Percentiles rank a stretch among this genome's conserved stretches.
phyloP scores from a whole-genome alignment of 768 basidiomycete species.

The Russula abietina region DNA sequence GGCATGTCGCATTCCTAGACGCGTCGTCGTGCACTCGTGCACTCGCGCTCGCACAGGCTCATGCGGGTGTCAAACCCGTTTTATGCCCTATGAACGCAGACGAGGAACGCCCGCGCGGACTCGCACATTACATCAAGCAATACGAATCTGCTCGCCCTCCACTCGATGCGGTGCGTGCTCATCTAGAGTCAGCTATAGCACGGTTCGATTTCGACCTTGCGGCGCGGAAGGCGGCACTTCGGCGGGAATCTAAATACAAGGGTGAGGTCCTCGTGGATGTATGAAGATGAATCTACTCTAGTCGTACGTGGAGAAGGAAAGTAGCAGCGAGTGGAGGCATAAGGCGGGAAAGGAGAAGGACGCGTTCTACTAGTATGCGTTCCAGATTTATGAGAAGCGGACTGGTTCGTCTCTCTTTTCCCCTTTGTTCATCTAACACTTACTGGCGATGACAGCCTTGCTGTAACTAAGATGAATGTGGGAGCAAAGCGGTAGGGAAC shows the following conservation, averaged over 20 bases:
- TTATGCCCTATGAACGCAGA: slow-evolving; percentile 52
- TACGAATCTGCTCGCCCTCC: slow-evolving; percentile 70
- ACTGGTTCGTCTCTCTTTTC: slow-evolving; percentile 46
- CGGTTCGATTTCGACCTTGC: slow-evolving; percentile 69
- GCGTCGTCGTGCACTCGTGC: slow-evolving; percentile 63
- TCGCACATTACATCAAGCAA: slow-evolving; percentile 62
- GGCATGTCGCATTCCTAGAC: slow-evolving; percentile 75
- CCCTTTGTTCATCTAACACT: slow-evolving; percentile 13
- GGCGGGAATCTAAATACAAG: slow-evolving; percentile 55
- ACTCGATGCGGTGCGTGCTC: slow-evolving; percentile 63
- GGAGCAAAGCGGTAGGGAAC: slow-evolving; percentile 72
- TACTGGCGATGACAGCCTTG: slow-evolving; percentile 37
- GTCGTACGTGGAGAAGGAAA: slow-evolving; percentile 70
- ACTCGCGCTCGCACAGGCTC: slow-evolving; percentile 40
- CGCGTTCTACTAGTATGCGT: slow-evolving; percentile 82
- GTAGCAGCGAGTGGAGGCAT: slow-evolving; percentile 44
- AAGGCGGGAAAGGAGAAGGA: slow-evolving; percentile 58
- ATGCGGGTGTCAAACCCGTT: slow-evolving; percentile 41
- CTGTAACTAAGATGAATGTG: slow-evolving; percentile 67
- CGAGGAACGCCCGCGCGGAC: slow-evolving; percentile 55
- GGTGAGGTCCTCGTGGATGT: slow-evolving; percentile 87
- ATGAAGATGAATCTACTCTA: slow-evolving; percentile 92
- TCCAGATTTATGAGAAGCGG: slow-evolving; percentile 86
- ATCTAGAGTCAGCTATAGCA: slow-evolving; percentile 73
- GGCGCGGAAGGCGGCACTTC: slow-evolving; percentile 38